Conservation (phyloP, 2,329 filamentous ascomycete species). For the Xylaria sp. region DNA sequence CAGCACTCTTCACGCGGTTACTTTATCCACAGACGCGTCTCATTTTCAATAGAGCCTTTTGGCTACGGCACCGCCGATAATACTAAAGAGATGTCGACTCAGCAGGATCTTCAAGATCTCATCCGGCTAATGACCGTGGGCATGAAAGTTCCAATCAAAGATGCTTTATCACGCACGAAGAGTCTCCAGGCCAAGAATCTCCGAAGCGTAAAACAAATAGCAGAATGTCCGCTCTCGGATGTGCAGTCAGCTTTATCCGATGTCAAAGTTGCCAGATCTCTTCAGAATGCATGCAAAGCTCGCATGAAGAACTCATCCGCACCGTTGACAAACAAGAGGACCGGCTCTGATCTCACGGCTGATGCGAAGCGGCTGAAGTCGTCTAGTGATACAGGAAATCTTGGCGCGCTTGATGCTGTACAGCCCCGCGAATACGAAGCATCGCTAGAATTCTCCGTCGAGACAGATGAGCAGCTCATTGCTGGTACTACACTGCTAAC, state of each 20-base stretch:
- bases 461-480: slow-evolving; percentile 68
- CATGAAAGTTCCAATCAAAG: slow-evolving; percentile 65
- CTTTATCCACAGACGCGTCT: slow-evolving; percentile 12
- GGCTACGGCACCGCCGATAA: not conserved
- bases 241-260: slow-evolving; percentile 61
- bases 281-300: slow-evolving; percentile 65
- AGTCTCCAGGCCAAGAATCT: slow-evolving; percentile 65
- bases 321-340: slow-evolving; percentile 48
- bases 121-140: slow-evolving; percentile 68
- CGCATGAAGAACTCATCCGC: slow-evolving; percentile 55
- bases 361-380: slow-evolving; percentile 51
- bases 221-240: slow-evolving; percentile 57
- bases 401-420: slow-evolving; percentile 49
- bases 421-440: slow-evolving; percentile 69
- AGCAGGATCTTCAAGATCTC: slow-evolving; percentile 70
- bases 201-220: slow-evolving; percentile 66
- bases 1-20: slow-evolving; percentile 2
- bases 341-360: slow-evolving; percentile 42
- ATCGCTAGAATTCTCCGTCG: slow-evolving; percentile 68
- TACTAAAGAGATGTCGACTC: slow-evolving; percentile 59
- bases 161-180: slow-evolving; percentile 68
- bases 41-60: not conserved
- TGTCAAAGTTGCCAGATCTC: slow-evolving; percentile 59
- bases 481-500: slow-evolving; percentile 69
- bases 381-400: slow-evolving; percentile 42